phyloP scores from a whole-genome alignment of 2,329 filamentous ascomycete genomes.

The Ceratocystis cacaofunesta region DNA sequence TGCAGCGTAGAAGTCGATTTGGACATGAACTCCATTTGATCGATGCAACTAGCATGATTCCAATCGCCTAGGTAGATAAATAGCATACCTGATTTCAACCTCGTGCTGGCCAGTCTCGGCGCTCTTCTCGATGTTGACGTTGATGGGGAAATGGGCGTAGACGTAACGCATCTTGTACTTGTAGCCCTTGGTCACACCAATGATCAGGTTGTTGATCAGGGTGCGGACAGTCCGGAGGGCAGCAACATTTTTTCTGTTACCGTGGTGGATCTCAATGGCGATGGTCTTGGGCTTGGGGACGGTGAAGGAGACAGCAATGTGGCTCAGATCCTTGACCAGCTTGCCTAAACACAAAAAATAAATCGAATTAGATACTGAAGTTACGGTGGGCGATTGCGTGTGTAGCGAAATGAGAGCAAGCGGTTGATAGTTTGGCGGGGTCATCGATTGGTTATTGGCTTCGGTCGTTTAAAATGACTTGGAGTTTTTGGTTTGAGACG shows the following conservation, averaged over 20 bases:
- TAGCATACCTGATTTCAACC: constrained; percentile 86
- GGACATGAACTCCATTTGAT: neutral
- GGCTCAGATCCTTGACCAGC: constrained; percentile 90
- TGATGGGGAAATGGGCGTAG: constrained; percentile 99
- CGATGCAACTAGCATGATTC: neutral
- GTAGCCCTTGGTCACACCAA: constrained; percentile 97
- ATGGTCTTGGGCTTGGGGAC: constrained; percentile 73
- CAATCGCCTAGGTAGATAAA: neutral
- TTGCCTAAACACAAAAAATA: constrained; percentile 47
- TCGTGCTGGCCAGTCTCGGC: constrained; percentile 71
- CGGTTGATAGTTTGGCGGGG: neutral
- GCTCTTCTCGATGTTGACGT: constrained; percentile 98
- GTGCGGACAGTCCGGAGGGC: constrained; percentile 96
- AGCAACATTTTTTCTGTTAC: constrained; percentile 92
- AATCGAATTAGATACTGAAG: constrained; percentile 10
- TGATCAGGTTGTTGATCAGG: constrained; percentile 96
- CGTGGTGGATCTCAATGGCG: constrained; percentile 98
- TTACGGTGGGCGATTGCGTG: neutral
- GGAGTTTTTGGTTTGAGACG: neutral
- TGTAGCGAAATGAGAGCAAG: neutral
- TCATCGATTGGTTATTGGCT: neutral
- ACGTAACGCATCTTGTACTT: constrained; percentile 99
- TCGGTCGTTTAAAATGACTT: neutral
- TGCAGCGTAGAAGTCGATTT: neutral
- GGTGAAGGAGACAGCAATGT: constrained; percentile 92